Evolutionary conservation across 2,329 filamentous ascomycete genomes (phyloP), one percentile per base, ranked within the genome.

Genomic region (Biscogniauxia sp.): DNA sequence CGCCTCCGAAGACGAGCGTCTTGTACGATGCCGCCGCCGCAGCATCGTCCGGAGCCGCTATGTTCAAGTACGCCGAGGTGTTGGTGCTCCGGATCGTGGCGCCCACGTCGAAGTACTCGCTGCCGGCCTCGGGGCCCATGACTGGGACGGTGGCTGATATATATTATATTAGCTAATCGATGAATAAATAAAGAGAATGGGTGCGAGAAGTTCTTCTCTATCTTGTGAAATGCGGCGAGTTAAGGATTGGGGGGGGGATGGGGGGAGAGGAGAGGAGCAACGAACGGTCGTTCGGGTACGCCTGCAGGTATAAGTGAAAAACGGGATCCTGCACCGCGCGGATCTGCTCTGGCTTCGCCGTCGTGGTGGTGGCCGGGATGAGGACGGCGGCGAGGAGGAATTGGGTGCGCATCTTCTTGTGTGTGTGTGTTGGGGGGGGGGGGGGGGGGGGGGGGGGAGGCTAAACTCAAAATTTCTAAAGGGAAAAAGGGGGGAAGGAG

Each of bases 241-340:
- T 5, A 52, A 54, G 23, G n/a, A n/a, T n/a, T n/a, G n/a, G n/a
- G n/a, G n/a, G n/a, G n/a, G n/a, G 28, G 6, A 41, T 4, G 19
- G 32, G 5, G 51, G 56, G 50, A n/a, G 50, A 55, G 26, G 26
- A 54, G 3, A 5, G 19, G n/a, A 23, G 28, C 19, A 9, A 51
- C 32, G 50, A 64, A 77, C 76, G 65, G 54, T 82, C 76, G 52
- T 76, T 72, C 5, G 79, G 73, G 58, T 76, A 75, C 2, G 77
- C 73, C 69, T 84, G 82, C 3, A 84, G 74, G 64, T 84, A 84
- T 20, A 80, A 75, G 67, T 85, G 82, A 64, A 78, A 84, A 59
- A 84, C 79, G 2, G 82, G 82, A 6, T 76, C 74, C 59, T 74
- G 71, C 8, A 83, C 81, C 45, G 78, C 78, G 37, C 81, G 80